Evolutionary conservation across 2,329 filamentous ascomycete species (phyloP).

Genomic region (Metarhizium humberi): DNA sequence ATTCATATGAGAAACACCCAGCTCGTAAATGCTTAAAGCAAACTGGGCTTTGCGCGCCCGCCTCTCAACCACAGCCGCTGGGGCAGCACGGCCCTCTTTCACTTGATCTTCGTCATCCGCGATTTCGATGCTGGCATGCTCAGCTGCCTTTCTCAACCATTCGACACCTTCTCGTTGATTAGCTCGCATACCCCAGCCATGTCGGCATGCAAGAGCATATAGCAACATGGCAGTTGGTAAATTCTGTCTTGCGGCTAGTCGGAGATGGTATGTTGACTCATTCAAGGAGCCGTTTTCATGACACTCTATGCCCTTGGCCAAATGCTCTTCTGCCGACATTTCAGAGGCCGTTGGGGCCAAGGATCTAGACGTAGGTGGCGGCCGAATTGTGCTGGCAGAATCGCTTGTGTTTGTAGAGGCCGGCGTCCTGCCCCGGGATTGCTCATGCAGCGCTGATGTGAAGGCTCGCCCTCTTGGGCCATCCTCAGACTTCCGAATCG

Average conservation of each 20-base stretch:
- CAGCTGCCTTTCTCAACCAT: slow-evolving; percentile 87
- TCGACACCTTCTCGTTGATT: slow-evolving; percentile 84
- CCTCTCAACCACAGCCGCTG: slow-evolving; percentile 55
- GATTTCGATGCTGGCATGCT: slow-evolving; percentile 72
- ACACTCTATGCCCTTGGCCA: slow-evolving; percentile 79
- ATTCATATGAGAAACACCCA: slow-evolving; percentile 95
- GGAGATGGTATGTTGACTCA: slow-evolving; percentile 92
- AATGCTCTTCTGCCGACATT: slow-evolving; percentile 77
- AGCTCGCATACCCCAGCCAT: slow-evolving; percentile 95
- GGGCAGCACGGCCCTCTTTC: slow-evolving; percentile 47
- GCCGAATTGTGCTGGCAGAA: slow-evolving; percentile 42
- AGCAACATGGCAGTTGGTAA: slow-evolving; percentile 92
- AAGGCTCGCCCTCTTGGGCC: slow-evolving; percentile 34
- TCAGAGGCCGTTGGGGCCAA: slow-evolving; percentile 52
- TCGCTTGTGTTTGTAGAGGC: slow-evolving; percentile 42
- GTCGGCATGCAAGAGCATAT: slow-evolving; percentile 87
- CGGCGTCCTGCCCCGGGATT: slow-evolving; percentile 32
- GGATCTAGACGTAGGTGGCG: slow-evolving; percentile 30
- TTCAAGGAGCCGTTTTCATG: slow-evolving; percentile 82
- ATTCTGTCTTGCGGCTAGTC: slow-evolving; percentile 76
- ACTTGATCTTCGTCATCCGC: slow-evolving; percentile 66
- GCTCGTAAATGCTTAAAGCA: slow-evolving; percentile 88
- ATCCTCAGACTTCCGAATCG: slow-evolving; percentile 38
- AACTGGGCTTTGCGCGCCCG: slow-evolving; percentile 89
- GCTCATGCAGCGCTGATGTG: slow-evolving; percentile 28